Evolutionary conservation across 352 stramenopile species (phyloP).

Genomic region (Globisporangium middletonii): DNA sequence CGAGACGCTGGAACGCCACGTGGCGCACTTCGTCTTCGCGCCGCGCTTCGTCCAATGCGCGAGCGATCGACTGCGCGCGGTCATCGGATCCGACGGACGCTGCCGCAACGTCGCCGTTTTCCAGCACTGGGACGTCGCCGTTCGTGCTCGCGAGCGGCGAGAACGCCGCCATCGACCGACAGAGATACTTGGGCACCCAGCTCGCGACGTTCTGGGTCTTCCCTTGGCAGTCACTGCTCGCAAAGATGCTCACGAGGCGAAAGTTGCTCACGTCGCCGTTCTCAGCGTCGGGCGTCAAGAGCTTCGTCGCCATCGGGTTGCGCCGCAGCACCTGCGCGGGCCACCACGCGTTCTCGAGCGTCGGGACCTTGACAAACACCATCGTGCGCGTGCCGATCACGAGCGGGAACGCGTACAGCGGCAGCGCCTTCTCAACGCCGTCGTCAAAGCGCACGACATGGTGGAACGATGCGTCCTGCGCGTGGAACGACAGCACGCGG

Average conservation of each 20-base stretch:
- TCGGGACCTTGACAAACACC: conserved; percentile 64
- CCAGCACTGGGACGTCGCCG: not conserved
- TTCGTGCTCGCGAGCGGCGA: not conserved
- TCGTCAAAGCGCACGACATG: conserved; percentile 75
- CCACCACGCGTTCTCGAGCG: conserved; percentile 62
- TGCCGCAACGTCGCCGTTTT: not conserved
- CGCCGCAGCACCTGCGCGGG: conserved; percentile 62
- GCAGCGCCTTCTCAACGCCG: conserved; percentile 43
- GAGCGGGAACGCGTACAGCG: conserved; percentile 65
- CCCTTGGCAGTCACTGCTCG: conserved; percentile 16
- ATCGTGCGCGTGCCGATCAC: conserved; percentile 60
- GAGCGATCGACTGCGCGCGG: conserved; percentile 20
- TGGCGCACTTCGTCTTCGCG: conserved; percentile 20
- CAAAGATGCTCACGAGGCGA: conserved; percentile 61
- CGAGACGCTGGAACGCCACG: conserved; percentile 28
- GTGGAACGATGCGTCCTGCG: conserved; percentile 32
- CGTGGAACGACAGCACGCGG: conserved; percentile 56
- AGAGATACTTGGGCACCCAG: conserved; percentile 76
- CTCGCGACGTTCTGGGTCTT: conserved; percentile 49
- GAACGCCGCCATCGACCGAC: conserved; percentile 36
- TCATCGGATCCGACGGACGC: not conserved
- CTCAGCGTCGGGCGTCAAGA: conserved; percentile 35
- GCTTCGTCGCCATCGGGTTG: conserved; percentile 51
- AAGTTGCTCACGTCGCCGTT: conserved; percentile 29
- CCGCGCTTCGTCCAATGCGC: conserved; percentile 18